These are phyloP conservation scores for Collariella sp. DNA, from an alignment of 495 filamentous ascomycete species.

Conservation along the genomic window DNA sequence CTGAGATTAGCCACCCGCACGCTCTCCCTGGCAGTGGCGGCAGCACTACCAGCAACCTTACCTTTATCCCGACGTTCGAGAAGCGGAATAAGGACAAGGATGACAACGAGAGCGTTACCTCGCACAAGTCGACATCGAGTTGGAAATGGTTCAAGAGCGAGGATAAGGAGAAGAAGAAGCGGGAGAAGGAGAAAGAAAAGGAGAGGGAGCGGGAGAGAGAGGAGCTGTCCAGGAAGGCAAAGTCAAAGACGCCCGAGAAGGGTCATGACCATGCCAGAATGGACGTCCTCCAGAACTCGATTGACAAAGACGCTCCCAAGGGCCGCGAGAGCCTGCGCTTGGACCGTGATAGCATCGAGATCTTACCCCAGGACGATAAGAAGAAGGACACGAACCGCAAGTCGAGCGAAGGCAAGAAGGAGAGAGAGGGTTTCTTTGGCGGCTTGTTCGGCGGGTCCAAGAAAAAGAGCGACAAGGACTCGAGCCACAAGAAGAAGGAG, in stretches of 20 bases:
- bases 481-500: conserved; percentile 62
- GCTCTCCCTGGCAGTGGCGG: conserved; percentile 62
- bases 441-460: conserved; percentile 81
- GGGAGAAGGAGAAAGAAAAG: conserved; percentile 54
- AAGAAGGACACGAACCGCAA: conserved; percentile 73
- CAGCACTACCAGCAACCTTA: conserved; percentile 62
- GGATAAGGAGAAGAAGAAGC: conserved; percentile 37
- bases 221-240: conserved; percentile 49
- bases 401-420: conserved; percentile 74
- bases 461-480: conserved; percentile 61
- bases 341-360: conserved; percentile 65
- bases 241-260: conserved; percentile 48
- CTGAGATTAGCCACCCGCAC: conserved; percentile 56
- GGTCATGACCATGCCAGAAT: conserved; percentile 66
- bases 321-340: conserved; percentile 77
- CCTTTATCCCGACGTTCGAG: conserved; percentile 71
- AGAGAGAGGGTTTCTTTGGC: conserved; percentile 75
- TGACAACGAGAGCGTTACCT: conserved; percentile 34
- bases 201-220: conserved; percentile 50
- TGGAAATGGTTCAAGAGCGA: conserved; percentile 55
- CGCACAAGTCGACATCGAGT: conserved; percentile 76
- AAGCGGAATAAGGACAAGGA: conserved; percentile 53
- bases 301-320: conserved; percentile 52
- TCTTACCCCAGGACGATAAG: conserved; percentile 69
- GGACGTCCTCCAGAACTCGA: conserved; percentile 74